A percentile compares a stretch with the other conserved stretches of the same genome.
Evolutionary conservation across 2,329 filamentous ascomycete genomes (phyloP).

Genomic region (Fusarium nanum): DNA sequence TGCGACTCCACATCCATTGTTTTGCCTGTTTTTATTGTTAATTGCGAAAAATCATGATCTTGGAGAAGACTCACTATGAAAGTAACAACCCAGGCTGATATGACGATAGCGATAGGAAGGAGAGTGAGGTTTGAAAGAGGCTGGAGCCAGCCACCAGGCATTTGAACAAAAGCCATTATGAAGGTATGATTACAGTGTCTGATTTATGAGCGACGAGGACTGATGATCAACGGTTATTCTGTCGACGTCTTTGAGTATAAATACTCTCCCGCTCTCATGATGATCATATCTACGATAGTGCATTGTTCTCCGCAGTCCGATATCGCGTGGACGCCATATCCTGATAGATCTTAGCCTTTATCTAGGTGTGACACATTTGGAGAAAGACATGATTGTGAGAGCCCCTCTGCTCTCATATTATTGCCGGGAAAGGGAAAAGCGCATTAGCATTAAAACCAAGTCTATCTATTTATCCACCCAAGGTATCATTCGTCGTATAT

Average conservation of each 20-base stretch:
- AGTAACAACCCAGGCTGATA: slow-evolving; percentile 22
- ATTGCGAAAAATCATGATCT: not conserved
- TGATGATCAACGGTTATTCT: not conserved
- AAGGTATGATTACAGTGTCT: not conserved
- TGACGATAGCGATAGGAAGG: slow-evolving; percentile 17
- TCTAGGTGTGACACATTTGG: slow-evolving; percentile 11
- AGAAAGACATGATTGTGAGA: slow-evolving; percentile 14
- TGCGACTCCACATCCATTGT: slow-evolving; percentile 35
- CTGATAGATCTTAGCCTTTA: slow-evolving; percentile 12
- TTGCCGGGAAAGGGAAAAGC: slow-evolving; percentile 34
- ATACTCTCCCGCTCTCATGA: not conserved
- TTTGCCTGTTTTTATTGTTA: slow-evolving; percentile 21
- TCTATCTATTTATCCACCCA: slow-evolving; percentile 31
- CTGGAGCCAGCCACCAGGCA: not conserved
- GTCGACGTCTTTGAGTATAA: not conserved
- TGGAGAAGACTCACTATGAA: slow-evolving; percentile 13
- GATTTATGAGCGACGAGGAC: not conserved
- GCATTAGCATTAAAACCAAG: slow-evolving; percentile 43
- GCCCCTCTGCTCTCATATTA: slow-evolving; percentile 16
- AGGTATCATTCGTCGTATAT: slow-evolving; percentile 43
- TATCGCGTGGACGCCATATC: slow-evolving; percentile 26
- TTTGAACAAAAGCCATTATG: slow-evolving; percentile 1
- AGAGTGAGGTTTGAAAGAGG: slow-evolving; percentile 15
- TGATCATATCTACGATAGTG: not conserved
- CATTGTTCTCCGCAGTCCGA: slow-evolving; percentile 33